These are phyloP conservation scores for Ambispora gerdemannii DNA, from an alignment of 192 early-diverging fungal species.

Conservation along the genomic window DNA sequence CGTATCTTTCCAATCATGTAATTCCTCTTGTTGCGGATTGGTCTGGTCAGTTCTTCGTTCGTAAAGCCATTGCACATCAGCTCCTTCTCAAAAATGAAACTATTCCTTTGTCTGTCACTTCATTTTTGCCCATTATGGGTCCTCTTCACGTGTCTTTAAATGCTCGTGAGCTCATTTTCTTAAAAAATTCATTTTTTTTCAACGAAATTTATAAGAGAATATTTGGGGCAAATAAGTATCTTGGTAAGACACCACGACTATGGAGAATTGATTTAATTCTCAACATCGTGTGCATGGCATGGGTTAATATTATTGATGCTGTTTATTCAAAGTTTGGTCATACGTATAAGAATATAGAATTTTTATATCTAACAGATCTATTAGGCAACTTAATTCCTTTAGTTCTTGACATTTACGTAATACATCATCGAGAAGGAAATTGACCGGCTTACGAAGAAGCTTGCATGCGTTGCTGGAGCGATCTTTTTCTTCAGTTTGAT, in stretches of 20 bases:
- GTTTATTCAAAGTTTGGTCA: constrained; percentile 17
- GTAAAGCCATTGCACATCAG: too few species aligned
- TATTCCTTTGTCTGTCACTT: background rate
- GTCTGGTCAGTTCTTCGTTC: too few species aligned
- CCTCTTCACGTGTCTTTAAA: constrained; percentile 9
- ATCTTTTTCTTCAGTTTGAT: constrained; percentile 4
- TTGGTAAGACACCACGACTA: constrained; percentile 11
- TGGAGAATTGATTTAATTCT: constrained; percentile 18
- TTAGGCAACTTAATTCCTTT: constrained; percentile 1
- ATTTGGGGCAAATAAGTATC: constrained; percentile 5
- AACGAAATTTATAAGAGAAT: constrained; percentile 9
- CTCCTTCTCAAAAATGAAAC: background rate
- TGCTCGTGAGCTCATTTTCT: background rate
- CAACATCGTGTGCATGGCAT: background rate
- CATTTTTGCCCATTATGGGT: background rate
- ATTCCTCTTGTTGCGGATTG: too few species aligned
- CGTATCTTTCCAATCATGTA: too few species aligned
- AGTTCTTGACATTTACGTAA: constrained; percentile 9
- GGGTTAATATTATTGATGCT: constrained; percentile 10
- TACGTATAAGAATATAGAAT: constrained; percentile 20
- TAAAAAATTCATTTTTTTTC: constrained; percentile 9
- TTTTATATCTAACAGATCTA: constrained; percentile 20
- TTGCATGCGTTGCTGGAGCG: constrained; percentile 8
- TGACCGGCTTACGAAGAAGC: constrained; percentile 11
- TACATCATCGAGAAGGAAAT: constrained; percentile 17